phyloP scores from a whole-genome alignment of 2,329 filamentous ascomycete genomes.

The Fusarium decemcellulare region DNA sequence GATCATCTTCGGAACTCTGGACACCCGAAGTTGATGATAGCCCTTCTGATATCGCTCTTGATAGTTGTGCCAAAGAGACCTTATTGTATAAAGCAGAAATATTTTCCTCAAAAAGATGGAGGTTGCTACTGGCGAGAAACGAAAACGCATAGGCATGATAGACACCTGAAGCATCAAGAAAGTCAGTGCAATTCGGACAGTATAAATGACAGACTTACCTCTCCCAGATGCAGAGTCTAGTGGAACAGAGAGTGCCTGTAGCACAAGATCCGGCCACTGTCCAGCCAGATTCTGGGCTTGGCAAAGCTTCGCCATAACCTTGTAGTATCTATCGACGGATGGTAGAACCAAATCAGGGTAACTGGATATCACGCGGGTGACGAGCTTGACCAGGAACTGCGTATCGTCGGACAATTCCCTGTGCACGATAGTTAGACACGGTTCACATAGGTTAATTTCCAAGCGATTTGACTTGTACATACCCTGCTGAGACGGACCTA shows the following conservation, averaged over 20 bases:
- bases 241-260: constrained; percentile 49
- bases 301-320: constrained; percentile 55
- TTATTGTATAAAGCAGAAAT: constrained; percentile 52
- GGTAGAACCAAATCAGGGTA: constrained; percentile 41
- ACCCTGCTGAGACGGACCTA: constrained; percentile 41
- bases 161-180: constrained; percentile 15
- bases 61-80: constrained; percentile 59
- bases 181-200: constrained; percentile 13
- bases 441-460: not conserved
- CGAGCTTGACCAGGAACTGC: constrained; percentile 53
- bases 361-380: constrained; percentile 48
- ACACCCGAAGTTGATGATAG: constrained; percentile 48
- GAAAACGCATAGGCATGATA: constrained; percentile 46
- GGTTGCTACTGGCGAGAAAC: constrained; percentile 45
- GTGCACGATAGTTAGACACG: constrained; percentile 27
- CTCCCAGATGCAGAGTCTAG: constrained; percentile 37
- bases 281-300: constrained; percentile 39
- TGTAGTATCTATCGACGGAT: constrained; percentile 56
- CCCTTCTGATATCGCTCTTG: constrained; percentile 56
- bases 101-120: constrained; percentile 59
- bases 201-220: constrained; percentile 30
- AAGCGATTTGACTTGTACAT: constrained; percentile 19
- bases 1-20: constrained; percentile 55
- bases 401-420: constrained; percentile 42
- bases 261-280: constrained; percentile 42